These are phyloP conservation scores for Volvox reticuliferus DNA, from an alignment of 139 green algal species.

Conservation along the genomic window DNA sequence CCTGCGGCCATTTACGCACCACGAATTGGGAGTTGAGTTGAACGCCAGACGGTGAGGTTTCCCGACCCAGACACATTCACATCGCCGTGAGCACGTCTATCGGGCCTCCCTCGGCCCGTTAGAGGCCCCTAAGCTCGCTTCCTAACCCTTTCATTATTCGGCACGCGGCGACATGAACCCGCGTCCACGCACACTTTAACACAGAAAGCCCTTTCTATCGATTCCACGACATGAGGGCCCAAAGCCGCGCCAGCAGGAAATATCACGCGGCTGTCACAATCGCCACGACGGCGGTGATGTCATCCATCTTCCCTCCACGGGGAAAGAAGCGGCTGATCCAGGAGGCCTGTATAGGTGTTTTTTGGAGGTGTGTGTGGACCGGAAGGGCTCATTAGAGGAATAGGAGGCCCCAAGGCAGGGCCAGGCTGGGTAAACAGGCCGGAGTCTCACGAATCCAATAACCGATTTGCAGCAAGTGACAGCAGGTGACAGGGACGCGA, in stretches of 20 bases:
- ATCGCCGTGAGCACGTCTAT: too few species aligned
- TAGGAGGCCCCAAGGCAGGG: not conserved
- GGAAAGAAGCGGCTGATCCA: conserved; percentile 61
- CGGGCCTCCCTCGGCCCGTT: too few species aligned
- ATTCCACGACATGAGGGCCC: not conserved
- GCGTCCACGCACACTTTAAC: too few species aligned
- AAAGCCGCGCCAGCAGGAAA: not conserved
- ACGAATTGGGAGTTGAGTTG: too few species aligned
- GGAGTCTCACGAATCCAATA: not conserved
- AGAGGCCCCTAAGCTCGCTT: too few species aligned
- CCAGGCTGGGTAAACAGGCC: not conserved
- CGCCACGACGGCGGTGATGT: conserved; percentile 85
- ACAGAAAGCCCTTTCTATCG: not conserved
- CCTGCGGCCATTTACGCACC: too few species aligned
- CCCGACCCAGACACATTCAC: too few species aligned
- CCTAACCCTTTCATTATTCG: too few species aligned
- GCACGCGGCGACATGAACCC: too few species aligned
- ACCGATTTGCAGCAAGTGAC: not conserved
- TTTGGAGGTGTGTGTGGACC: not conserved
- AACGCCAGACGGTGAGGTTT: too few species aligned
- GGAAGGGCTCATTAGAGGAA: not conserved
- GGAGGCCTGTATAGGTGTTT: conserved; percentile 1
- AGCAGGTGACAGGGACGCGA: too few species aligned
- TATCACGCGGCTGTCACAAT: conserved; percentile 52
- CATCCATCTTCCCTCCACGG: conserved; percentile 88